These are phyloP conservation scores for Pseudogymnoascus sp. DNA, from an alignment of 2,329 filamentous ascomycete species.

Conservation along the genomic window DNA sequence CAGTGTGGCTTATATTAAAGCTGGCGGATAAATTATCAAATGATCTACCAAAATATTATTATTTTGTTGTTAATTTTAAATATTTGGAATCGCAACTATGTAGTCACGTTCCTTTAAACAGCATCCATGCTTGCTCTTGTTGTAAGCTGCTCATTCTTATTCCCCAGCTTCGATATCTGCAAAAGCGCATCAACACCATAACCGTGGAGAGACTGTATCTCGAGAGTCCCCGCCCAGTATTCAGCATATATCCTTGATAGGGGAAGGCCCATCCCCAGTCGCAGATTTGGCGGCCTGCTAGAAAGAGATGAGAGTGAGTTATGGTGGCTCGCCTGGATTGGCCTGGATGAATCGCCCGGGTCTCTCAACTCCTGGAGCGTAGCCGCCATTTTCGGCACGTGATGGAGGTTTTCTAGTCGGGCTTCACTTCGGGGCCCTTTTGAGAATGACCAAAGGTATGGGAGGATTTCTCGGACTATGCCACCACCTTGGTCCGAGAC, in stretches of 20 bases:
- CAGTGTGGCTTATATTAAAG: not conserved
- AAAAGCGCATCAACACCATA: constrained; percentile 95
- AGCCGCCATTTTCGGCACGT: constrained; percentile 85
- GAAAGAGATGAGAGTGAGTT: constrained; percentile 71
- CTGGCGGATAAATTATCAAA: not conserved
- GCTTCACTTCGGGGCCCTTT: constrained; percentile 77
- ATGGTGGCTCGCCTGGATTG: constrained; percentile 18
- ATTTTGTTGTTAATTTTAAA: not conserved
- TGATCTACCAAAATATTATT: not conserved
- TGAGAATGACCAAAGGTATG: constrained; percentile 93
- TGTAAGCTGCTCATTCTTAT: constrained; percentile 92
- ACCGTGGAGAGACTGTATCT: constrained; percentile 86
- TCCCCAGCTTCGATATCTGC: constrained; percentile 92
- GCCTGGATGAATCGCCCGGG: constrained; percentile 26
- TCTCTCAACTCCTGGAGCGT: constrained; percentile 77
- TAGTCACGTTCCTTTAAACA: constrained; percentile 32
- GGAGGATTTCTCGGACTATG: constrained; percentile 75
- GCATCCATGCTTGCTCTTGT: constrained; percentile 72
- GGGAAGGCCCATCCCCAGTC: constrained; percentile 86
- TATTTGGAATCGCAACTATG: not conserved
- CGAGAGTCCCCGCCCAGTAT: constrained; percentile 92
- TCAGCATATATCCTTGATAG: constrained; percentile 93
- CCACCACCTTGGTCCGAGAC: constrained; percentile 95
- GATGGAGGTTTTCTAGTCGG: constrained; percentile 74
- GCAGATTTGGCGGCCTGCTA: constrained; percentile 74